Evolutionary conservation across 176 grass and related monocot genomes (phyloP), one percentile per base, ranked within the genome.

Genomic region (Chloris gayana): DNA sequence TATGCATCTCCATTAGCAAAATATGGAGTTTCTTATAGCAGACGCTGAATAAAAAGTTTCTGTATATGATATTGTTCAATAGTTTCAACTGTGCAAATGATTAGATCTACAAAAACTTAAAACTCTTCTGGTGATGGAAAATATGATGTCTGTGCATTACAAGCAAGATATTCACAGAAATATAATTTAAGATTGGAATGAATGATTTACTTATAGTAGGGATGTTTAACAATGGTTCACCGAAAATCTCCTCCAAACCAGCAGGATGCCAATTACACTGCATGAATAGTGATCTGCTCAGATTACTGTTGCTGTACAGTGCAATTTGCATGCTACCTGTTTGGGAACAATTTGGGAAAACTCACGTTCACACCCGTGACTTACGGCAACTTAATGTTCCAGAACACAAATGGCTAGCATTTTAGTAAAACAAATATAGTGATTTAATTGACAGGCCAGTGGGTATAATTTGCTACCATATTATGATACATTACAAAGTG

Each of bases 11-110:
- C 34, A 29, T 47, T 13, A 65, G 51, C 68, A 74, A 15, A 0
- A 62, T 79, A 24, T 41, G 19, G 37, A 29, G 78, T 66, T 67
- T 77, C 31, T 72, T 88, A 73, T 19, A 84, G 37, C 79, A 31
- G 50, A 1, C 35, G 69, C 18, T 37, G 34, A 68, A 81, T 50
- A 13, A 49, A 51, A 63, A 70, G n/a, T 51, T 70, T 81, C 15
- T 51, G 29, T 69, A 39, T 24, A 76, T 5, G 33, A 70, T 69
- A 47, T 45, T 77, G 56, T 69, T 30, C 44, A 22, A 87, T 9
- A 60, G 32, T 67, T 78, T 67, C 14, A 61, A 9, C 9, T 37
- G 14, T 58, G 30, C 41, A 75, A 69, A 67, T 14, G 26, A 24
- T 24, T 58, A 9, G 41, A 68, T 30, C 38, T 58, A 59, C 19